These are phyloP conservation scores for Bacidia gigantensis DNA, from an alignment of 495 filamentous ascomycete species.

Conservation along the genomic window DNA sequence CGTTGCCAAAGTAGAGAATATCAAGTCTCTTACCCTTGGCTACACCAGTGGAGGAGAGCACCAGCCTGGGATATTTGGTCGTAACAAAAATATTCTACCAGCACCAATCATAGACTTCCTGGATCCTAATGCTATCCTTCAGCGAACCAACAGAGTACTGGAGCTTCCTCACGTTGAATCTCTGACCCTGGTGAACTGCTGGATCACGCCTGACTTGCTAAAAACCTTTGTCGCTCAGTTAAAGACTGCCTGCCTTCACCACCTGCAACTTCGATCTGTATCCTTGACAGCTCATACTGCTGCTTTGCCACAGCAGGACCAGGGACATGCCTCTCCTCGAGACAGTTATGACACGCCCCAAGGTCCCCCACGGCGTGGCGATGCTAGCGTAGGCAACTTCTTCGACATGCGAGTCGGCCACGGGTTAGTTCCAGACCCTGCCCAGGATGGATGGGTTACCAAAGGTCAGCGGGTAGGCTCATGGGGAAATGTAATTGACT, in stretches of 20 bases:
- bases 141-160: constrained; percentile 24
- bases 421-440: constrained; percentile 1
- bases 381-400: constrained; percentile 6
- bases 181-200: constrained; percentile 44
- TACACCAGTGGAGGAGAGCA: constrained; percentile 45
- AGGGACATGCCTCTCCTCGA: neutral
- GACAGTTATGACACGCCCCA: neutral
- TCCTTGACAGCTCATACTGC: constrained; percentile 26
- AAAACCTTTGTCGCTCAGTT: constrained; percentile 18
- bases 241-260: constrained; percentile 18
- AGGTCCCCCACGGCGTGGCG: constrained; percentile 12
- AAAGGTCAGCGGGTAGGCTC: constrained; percentile 18
- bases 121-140: constrained; percentile 16
- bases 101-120: constrained; percentile 24
- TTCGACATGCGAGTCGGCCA: neutral
- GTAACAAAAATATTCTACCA: constrained; percentile 37
- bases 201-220: constrained; percentile 30
- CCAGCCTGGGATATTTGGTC: constrained; percentile 35
- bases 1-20: constrained; percentile 25
- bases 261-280: constrained; percentile 30
- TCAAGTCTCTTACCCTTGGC: constrained; percentile 39
- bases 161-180: constrained; percentile 34
- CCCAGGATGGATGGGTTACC: constrained; percentile 6
- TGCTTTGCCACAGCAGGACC: neutral
- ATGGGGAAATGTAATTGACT: constrained; percentile 30